Percentiles rank a stretch among this genome's conserved stretches.
These are phyloP conservation scores for Telopea speciosissima DNA, from an alignment of 177 flowering plant species.

Conservation along the genomic window DNA sequence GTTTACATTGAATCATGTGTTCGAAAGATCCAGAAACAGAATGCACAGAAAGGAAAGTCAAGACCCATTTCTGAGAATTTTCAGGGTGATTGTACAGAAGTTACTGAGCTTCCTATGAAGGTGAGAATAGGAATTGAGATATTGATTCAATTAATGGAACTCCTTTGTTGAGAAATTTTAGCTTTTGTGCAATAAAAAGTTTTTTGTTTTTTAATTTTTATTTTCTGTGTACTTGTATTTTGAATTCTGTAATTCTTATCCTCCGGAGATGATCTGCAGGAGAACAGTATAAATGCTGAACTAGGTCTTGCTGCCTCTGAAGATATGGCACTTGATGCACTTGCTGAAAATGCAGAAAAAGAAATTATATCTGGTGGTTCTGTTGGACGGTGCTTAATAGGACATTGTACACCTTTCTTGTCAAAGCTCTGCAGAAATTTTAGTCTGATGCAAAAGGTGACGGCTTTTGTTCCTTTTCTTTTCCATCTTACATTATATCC, in stretches of 20 bases:
- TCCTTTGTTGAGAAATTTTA: not conserved
- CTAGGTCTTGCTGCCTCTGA: conserved; percentile 88
- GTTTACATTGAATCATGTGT: conserved; percentile 83
- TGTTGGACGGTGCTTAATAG: conserved; percentile 62
- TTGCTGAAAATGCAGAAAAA: conserved; percentile 76
- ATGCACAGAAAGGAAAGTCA: conserved; percentile 36
- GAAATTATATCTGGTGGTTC: conserved; percentile 72
- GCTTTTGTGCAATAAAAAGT: not conserved
- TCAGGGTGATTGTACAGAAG: conserved; percentile 15
- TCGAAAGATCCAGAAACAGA: conserved; percentile 76
- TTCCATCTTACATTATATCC: not conserved
- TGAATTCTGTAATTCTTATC: not conserved
- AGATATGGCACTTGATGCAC: conserved; percentile 74
- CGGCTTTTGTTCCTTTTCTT: not conserved
- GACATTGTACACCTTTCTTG: conserved; percentile 66
- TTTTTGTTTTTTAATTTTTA: not conserved
- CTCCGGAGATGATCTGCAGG: conserved; percentile 42
- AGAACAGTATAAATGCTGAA: conserved; percentile 70
- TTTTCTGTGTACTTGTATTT: not conserved
- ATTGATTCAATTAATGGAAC: not conserved
- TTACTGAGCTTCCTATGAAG: conserved; percentile 30
- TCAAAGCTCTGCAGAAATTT: conserved; percentile 87
- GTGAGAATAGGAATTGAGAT: conserved; percentile 24
- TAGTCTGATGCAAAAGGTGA: conserved; percentile 76
- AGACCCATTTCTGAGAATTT: conserved; percentile 26